phyloP scores from a whole-genome alignment of 768 basidiomycete species.

The Leccinum aurantiacum region DNA sequence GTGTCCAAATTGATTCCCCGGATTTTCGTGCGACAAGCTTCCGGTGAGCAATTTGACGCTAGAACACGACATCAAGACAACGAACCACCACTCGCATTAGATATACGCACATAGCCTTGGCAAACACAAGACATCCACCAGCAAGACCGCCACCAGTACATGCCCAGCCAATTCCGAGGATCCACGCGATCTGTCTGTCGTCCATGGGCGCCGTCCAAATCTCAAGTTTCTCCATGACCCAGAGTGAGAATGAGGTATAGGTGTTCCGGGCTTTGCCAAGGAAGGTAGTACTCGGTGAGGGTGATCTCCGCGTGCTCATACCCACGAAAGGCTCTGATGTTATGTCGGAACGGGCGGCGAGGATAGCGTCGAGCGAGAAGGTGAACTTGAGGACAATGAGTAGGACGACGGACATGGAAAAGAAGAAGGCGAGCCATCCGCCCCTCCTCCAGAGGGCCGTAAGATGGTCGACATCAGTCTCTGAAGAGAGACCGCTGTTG shows the following conservation, averaged over 20 bases:
- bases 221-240: constrained; percentile 66
- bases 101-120: constrained; percentile 41
- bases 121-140: constrained; percentile 87
- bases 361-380: constrained; percentile 69
- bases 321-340: constrained; percentile 54
- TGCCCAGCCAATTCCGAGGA: constrained; percentile 91
- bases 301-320: constrained; percentile 34
- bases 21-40: constrained; percentile 73
- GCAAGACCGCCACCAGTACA: constrained; percentile 90
- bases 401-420: constrained; percentile 72
- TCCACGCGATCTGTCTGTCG: constrained; percentile 87
- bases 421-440: constrained; percentile 92
- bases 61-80: constrained; percentile 10
- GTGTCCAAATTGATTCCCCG: constrained; percentile 86
- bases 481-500: constrained; percentile 72
- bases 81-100: not conserved
- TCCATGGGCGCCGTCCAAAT: constrained; percentile 74
- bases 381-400: constrained; percentile 65
- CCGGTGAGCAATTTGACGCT: constrained; percentile 83
- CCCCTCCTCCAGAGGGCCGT: constrained; percentile 81
- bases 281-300: constrained; percentile 22
- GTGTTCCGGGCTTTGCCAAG: constrained; percentile 35
- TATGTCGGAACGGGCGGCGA: constrained; percentile 68
- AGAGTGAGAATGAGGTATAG: constrained; percentile 49
- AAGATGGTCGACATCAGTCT: constrained; percentile 73